A percentile compares a stretch with the other conserved stretches of the same genome.
phyloP scores from a whole-genome alignment of 371 early-diverging fungal genomes.

The Blakeslea trispora region DNA sequence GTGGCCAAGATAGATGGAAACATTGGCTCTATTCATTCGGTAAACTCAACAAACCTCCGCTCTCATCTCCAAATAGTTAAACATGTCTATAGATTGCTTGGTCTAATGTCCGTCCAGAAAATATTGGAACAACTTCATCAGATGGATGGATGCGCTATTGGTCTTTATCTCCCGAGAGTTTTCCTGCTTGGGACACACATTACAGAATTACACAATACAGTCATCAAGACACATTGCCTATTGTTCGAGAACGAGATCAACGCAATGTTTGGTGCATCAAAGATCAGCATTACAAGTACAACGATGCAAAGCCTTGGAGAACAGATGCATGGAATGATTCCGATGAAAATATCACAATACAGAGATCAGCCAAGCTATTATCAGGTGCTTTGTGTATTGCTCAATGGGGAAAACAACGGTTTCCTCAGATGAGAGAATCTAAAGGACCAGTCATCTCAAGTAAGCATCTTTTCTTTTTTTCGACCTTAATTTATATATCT shows the following conservation, averaged over 20 bases:
- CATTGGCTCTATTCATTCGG: slow-evolving; percentile 46
- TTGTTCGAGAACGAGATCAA: slow-evolving; percentile 9
- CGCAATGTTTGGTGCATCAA: slow-evolving; percentile 9
- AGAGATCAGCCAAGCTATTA: slow-evolving; percentile 21
- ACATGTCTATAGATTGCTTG: slow-evolving; percentile 51
- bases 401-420: slow-evolving; percentile 34
- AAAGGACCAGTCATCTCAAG: slow-evolving; percentile 31
- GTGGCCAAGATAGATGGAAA: slow-evolving; percentile 62
- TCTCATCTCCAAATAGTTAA: too few species aligned
- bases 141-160: slow-evolving; percentile 60
- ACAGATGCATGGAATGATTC: slow-evolving; percentile 1
- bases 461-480: slow-evolving; percentile 11
- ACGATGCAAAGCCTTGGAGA: slow-evolving; percentile 12
- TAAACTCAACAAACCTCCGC: slow-evolving; percentile 20
- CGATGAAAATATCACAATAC: slow-evolving; percentile 8
- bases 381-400: slow-evolving; percentile 34
- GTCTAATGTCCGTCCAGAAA: slow-evolving; percentile 65
- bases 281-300: slow-evolving; percentile 3
- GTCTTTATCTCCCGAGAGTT: slow-evolving; percentile 26
- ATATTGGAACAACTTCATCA: slow-evolving; percentile 49
- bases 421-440: slow-evolving; percentile 18
- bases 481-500: too few species aligned
- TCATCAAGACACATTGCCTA: slow-evolving; percentile 20
- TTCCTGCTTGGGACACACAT: slow-evolving; percentile 31
- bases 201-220: slow-evolving; percentile 15